A percentile compares a stretch with the other conserved stretches of the same genome.
Conservation (phyloP, 2,329 filamentous ascomycete species). For the Fusarium duplospermum region DNA sequence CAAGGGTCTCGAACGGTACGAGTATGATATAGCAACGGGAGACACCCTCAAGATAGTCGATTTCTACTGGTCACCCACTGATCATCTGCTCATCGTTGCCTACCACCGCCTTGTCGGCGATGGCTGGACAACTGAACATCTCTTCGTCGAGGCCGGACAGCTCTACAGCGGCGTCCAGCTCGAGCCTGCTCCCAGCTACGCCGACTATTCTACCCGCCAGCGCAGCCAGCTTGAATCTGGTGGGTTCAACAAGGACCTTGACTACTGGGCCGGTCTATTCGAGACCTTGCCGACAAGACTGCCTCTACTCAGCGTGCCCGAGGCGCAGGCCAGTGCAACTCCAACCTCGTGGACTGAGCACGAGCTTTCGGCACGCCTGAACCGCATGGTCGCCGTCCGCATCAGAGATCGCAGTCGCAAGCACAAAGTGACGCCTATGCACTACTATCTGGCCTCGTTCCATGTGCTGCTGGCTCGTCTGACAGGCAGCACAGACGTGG, state of each 20-base stretch:
- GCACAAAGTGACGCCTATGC: neutral
- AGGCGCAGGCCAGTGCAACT: neutral
- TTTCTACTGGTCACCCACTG: neutral
- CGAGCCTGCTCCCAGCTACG: neutral
- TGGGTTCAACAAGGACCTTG: neutral
- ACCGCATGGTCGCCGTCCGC: neutral
- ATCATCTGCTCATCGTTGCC: neutral
- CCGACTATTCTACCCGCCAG: neutral
- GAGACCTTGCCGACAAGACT: neutral
- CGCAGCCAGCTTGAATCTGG: neutral
- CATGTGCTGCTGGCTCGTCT: neutral
- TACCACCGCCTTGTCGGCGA: neutral
- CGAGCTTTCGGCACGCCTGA: neutral
- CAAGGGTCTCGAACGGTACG: neutral
- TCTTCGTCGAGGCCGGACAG: neutral
- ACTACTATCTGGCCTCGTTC: neutral
- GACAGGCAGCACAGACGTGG: neutral
- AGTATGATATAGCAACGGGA: neutral
- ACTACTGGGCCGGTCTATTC: neutral
- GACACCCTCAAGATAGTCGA: neutral
- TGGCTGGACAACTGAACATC: neutral
- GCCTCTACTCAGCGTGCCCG: neutral
- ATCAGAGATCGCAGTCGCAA: neutral
- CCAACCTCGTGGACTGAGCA: neutral
- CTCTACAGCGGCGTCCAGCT: neutral